These are phyloP conservation scores for Cudoniella acicularis DNA, from an alignment of 495 filamentous ascomycete genomes.

Conservation along the genomic window DNA sequence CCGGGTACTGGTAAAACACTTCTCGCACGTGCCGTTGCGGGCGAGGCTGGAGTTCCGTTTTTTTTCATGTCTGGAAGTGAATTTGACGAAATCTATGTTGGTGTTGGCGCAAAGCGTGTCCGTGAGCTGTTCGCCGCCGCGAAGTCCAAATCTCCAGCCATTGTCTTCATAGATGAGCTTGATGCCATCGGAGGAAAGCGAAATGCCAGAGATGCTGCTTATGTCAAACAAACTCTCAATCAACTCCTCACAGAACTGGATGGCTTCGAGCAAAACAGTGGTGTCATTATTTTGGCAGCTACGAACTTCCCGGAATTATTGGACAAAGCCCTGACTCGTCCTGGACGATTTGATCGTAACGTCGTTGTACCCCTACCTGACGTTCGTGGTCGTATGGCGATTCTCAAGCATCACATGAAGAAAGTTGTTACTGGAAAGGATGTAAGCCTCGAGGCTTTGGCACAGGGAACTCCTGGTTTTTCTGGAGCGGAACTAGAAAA, in stretches of 20 bases:
- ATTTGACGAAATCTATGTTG: slow-evolving; percentile 98
- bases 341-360: slow-evolving; percentile 92
- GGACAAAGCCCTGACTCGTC: slow-evolving; percentile 90
- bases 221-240: slow-evolving; percentile 95
- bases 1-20: slow-evolving; percentile 99
- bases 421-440: slow-evolving; percentile 73
- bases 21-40: slow-evolving; percentile 90
- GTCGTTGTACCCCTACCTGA: slow-evolving; percentile 87
- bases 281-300: slow-evolving; percentile 91
- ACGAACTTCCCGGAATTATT: slow-evolving; percentile 94
- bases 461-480: slow-evolving; percentile 82
- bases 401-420: slow-evolving; percentile 87
- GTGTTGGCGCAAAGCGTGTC: slow-evolving; percentile 95
- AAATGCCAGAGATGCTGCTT: slow-evolving; percentile 90
- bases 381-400: slow-evolving; percentile 89
- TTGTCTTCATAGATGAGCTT: slow-evolving; percentile 97
- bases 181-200: slow-evolving; percentile 95
- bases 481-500: slow-evolving; percentile 96
- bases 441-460: slow-evolving; percentile 78
- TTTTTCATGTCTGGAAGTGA: slow-evolving; percentile 99
- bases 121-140: slow-evolving; percentile 90
- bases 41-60: slow-evolving; percentile 96
- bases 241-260: slow-evolving; percentile 98
- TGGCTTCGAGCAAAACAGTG: slow-evolving; percentile 89
- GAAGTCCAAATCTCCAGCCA: slow-evolving; percentile 84